Evolutionary conservation across 371 early-diverging fungal genomes (phyloP), one percentile per base, ranked within the genome.

Genomic region (Circinella umbellata): DNA sequence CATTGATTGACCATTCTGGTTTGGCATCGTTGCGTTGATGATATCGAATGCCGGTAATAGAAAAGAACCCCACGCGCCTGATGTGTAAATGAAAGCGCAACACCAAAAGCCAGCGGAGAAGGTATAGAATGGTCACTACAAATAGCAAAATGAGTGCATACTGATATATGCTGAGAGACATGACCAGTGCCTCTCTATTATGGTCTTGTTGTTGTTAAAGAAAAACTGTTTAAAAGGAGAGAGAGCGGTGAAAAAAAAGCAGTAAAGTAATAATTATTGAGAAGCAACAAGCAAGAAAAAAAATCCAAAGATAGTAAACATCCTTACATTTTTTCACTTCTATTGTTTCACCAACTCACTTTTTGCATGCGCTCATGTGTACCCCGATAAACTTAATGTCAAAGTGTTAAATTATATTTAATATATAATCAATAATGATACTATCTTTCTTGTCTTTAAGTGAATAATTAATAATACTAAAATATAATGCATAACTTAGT

Each of bases 21-120:
- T 48, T 72, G 54, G 39, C 42, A 27, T 73, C 69, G 65, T 64
- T 57, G 37, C 67, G 61, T 46, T 78, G 80, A 67, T 78, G 77
- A 53, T 84, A 84, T 4, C 66, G 75, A 61, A 82, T 74, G 47
- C 75, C 69, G 36, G 65, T 75, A 55, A 84, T 73, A 20, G 85
- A 84, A 54, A 82, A 76, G 67, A 84, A 79, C 4, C 85, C 85
- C 37, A 84, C 64, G 34, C 73, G 74, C 15, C 77, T 76, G 70
- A 82, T 79, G 27, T 73, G 69, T 53, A 82, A 67, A 20, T 80
- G 82, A 68, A 77, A 84, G 54, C 77, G 76, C 47, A 79, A 39
- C 1, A 70, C 75, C 6, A 84, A 67, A 14, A 76, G 38, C 66
- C 73, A 71, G 54, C 69, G 71, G 38, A 73, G 34, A 4, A 73